Percentiles rank a stretch among this genome's conserved stretches.
These are phyloP conservation scores for Harrya chromipes DNA, from an alignment of 768 basidiomycete genomes.

Conservation along the genomic window DNA sequence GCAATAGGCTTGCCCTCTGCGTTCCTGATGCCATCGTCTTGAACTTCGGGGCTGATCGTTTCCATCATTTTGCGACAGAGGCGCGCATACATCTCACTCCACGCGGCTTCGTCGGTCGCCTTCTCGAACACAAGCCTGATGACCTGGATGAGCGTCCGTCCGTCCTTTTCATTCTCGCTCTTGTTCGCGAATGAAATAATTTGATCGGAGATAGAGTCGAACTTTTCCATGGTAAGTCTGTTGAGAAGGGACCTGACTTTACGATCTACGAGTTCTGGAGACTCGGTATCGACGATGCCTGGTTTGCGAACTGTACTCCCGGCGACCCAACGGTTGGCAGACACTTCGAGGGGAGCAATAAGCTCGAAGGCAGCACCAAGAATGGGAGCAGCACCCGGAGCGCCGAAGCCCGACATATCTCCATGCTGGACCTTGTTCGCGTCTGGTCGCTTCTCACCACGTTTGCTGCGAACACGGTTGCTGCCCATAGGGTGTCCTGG, in stretches of 20 bases:
- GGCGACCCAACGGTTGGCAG: constrained; percentile 84
- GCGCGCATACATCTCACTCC: constrained; percentile 97
- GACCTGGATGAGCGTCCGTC: constrained; percentile 91
- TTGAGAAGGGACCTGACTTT: constrained; percentile 92
- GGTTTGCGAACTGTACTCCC: constrained; percentile 42
- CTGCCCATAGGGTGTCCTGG: constrained; percentile 47
- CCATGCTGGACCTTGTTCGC: constrained; percentile 44
- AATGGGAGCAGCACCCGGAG: constrained; percentile 27
- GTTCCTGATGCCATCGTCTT: constrained; percentile 83
- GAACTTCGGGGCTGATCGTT: constrained; percentile 81
- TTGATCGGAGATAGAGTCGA: constrained; percentile 93
- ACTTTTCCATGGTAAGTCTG: constrained; percentile 95
- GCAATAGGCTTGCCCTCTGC: constrained; percentile 83
- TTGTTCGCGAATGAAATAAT: constrained; percentile 96
- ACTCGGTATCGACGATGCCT: constrained; percentile 48
- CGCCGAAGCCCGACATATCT: constrained; percentile 35
- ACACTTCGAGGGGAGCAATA: constrained; percentile 70
- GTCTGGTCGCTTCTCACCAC: constrained; percentile 76
- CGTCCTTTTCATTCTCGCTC: constrained; percentile 88
- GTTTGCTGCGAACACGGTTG: constrained; percentile 73
- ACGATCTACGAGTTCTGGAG: constrained; percentile 85
- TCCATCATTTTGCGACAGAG: constrained; percentile 96
- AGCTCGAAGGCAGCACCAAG: constrained; percentile 49
- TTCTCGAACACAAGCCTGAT: constrained; percentile 96
- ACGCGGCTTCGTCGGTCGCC: constrained; percentile 92